Evolutionary conservation across 257 asterid genomes (phyloP), one percentile per base, ranked within the genome.

Genomic region (Petrea volubilis): DNA sequence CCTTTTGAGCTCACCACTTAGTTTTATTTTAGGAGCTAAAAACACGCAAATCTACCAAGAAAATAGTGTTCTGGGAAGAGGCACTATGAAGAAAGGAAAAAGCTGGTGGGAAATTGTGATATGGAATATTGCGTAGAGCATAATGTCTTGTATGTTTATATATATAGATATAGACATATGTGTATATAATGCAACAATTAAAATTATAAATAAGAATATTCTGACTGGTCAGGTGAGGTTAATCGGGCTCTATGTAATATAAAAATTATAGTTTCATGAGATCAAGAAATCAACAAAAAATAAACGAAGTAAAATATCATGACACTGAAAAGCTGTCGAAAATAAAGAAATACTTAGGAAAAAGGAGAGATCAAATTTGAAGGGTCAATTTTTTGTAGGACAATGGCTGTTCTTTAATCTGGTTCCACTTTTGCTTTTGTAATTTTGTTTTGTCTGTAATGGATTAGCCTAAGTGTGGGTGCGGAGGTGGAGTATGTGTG

Each of bases 21-120:
- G 11, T 25, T 4, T 14, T n/a, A 25, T 14, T 7, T 64, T 15
- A 1, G n/a, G 13, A 4, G 38, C 43, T n/a, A 17, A 58, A 66
- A 58, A 33, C 24, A 43, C 67, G 70, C 31, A 34, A 71, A 63
- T 51, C 64, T 5, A 67, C 47, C 57, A 63, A 64, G 46, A 47
- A 27, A 56, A 38, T 65, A 18, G 62, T 36, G 62, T 1, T n/a
- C n/a, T 46, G 33, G 55, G 51, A 38, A 18, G 53, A 31, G 3
- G 47, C 21, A 34, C 38, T n/a, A 15, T 55, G 64, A 49, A 60
- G 40, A 4, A 7, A 60, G 40, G 1, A 7, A 68, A 60, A 60
- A 69, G 75, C 62, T 68, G 75, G 78, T 47, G 77, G 63, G 80
- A 67, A 70, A 71, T 71, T 68, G 70, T 63, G 58, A 10, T 9